Evolutionary conservation across 1,284 basidiomycete species (phyloP).

Genomic region (Tremellales sp.): DNA sequence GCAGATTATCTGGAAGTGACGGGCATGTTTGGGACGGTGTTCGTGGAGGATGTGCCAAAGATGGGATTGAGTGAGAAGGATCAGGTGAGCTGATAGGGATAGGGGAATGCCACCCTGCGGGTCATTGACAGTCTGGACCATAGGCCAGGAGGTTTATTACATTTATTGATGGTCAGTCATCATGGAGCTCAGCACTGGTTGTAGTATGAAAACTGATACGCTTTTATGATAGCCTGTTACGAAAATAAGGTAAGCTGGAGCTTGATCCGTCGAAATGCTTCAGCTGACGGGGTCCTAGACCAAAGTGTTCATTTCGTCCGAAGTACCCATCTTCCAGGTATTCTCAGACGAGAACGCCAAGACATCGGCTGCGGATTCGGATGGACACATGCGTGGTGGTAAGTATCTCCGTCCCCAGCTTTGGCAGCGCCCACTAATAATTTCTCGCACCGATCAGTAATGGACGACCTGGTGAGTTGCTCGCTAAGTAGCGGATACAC

Average conservation of each 20-base stretch:
- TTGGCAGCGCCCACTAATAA: too few relatives aligned
- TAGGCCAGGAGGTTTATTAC: conserved; percentile 93
- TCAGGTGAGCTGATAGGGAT: conserved; percentile 58
- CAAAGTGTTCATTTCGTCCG: conserved; percentile 82
- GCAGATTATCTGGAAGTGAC: conserved; percentile 97
- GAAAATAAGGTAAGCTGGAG: conserved; percentile 65
- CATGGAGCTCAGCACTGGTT: conserved; percentile 3
- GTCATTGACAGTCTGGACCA: neutral
- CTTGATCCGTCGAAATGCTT: neutral
- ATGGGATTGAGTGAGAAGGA: conserved; percentile 87
- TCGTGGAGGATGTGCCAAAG: conserved; percentile 81
- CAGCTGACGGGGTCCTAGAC: conserved; percentile 54
- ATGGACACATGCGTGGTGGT: conserved; percentile 70
- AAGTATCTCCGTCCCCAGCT: conserved; percentile 16
- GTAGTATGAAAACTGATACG: conserved; percentile 3
- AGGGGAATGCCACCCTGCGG: too few relatives aligned
- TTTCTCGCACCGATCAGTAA: conserved; percentile 50
- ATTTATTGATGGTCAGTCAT: conserved; percentile 77
- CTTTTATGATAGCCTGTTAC: conserved; percentile 66
- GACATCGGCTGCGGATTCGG: conserved; percentile 26
- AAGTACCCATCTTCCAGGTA: conserved; percentile 80
- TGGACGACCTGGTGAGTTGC: conserved; percentile 81
- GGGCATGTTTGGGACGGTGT: conserved; percentile 78
- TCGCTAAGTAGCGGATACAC: conserved; percentile 7
- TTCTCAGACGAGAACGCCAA: conserved; percentile 66